Evolutionary conservation across 2,329 filamentous ascomycete species (phyloP).

Genomic region (Cercospora sojina): DNA sequence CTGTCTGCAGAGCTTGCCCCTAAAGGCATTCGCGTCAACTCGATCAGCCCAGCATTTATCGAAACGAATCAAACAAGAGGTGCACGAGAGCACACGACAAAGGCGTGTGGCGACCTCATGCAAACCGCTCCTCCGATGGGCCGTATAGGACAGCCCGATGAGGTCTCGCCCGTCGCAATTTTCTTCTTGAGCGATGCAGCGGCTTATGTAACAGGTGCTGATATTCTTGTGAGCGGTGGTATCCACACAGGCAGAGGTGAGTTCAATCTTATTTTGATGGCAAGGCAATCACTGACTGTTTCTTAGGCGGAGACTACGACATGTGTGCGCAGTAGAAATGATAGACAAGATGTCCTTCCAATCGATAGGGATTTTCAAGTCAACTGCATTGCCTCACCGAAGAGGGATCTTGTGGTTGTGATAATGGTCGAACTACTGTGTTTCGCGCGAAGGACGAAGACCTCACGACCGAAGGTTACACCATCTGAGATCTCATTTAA

Average conservation of each 20-base stretch:
- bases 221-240: constrained; percentile 35
- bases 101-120: constrained; percentile 29
- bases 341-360: background rate
- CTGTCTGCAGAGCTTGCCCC: constrained; percentile 41
- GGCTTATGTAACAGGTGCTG: constrained; percentile 45
- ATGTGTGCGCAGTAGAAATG: constrained; percentile 9
- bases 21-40: constrained; percentile 32
- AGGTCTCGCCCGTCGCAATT: constrained; percentile 39
- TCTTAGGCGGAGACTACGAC: constrained; percentile 11
- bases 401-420: background rate
- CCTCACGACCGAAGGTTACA: background rate
- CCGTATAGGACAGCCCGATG: constrained; percentile 29
- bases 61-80: constrained; percentile 30
- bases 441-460: background rate
- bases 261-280: background rate
- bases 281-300: background rate
- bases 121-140: constrained; percentile 27
- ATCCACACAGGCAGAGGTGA: constrained; percentile 30
- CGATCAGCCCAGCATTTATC: constrained; percentile 33
- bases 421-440: background rate
- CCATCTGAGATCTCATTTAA: background rate
- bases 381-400: background rate
- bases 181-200: constrained; percentile 45
- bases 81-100: constrained; percentile 25
- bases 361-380: background rate